These are phyloP conservation scores for Arthroderma uncinatum DNA, from an alignment of 2,329 filamentous ascomycete species.

Conservation along the genomic window DNA sequence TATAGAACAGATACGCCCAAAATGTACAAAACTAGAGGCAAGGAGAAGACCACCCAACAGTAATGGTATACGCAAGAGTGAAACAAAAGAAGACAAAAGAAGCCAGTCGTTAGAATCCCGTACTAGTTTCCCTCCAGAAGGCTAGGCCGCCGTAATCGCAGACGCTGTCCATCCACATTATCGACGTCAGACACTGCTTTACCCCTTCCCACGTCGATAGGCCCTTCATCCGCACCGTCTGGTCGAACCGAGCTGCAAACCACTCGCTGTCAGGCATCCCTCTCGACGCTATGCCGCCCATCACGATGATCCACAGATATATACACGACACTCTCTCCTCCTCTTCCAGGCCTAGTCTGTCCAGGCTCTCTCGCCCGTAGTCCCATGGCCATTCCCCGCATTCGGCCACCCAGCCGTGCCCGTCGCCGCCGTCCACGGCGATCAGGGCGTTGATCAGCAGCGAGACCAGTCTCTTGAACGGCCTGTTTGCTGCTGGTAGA, in stretches of 20 bases:
- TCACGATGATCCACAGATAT: conserved; percentile 28
- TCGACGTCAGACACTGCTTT: conserved; percentile 18
- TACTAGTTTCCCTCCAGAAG: conserved; percentile 22
- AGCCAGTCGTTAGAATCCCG: background rate
- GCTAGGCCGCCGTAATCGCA: conserved; percentile 24
- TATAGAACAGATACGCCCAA: background rate
- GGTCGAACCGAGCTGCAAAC: conserved; percentile 23
- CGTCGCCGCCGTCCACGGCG: conserved; percentile 12
- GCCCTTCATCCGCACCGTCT: conserved; percentile 13
- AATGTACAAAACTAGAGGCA: background rate
- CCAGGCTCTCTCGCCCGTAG: background rate
- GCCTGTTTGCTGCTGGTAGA: conserved; percentile 29
- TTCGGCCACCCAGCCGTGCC: conserved; percentile 19
- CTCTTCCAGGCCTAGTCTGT: background rate
- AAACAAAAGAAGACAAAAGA: background rate
- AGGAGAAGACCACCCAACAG: background rate
- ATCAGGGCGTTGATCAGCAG: conserved; percentile 21
- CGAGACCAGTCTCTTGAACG: conserved; percentile 23
- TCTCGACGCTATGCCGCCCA: conserved; percentile 31
- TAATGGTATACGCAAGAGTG: background rate
- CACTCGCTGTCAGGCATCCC: conserved; percentile 23
- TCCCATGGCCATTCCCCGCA: background rate
- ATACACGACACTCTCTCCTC: conserved; percentile 7
- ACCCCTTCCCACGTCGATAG: conserved; percentile 22
- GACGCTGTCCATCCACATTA: conserved; percentile 29